Evolutionary conservation across 2,329 filamentous ascomycete species (phyloP).

Genomic region (Lanzia echinophila): DNA sequence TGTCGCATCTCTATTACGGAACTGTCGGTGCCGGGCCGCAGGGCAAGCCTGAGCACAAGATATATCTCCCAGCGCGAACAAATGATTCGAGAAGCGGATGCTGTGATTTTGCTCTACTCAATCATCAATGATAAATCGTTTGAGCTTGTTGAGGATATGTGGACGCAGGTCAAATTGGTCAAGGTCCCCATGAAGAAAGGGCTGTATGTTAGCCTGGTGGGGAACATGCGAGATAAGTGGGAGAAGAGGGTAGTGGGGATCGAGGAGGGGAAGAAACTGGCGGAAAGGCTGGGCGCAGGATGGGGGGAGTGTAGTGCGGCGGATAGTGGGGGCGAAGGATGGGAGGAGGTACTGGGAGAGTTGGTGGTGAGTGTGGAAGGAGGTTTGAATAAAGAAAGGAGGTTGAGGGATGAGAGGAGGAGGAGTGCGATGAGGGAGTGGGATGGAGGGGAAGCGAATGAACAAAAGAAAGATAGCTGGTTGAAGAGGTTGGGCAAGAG

Average conservation of each 20-base stretch:
- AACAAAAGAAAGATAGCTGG: neutral
- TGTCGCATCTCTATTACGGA: neutral
- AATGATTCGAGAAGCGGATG: neutral
- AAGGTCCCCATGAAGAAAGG: neutral
- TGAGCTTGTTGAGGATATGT: neutral
- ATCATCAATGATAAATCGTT: neutral
- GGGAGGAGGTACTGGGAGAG: neutral
- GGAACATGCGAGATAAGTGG: constrained; percentile 1
- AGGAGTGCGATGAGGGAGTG: neutral
- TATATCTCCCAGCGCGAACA: neutral
- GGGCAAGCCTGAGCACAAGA: neutral
- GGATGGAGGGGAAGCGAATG: neutral
- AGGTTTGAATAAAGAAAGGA: neutral
- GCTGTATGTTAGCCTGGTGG: neutral
- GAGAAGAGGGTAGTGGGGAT: constrained; percentile 1
- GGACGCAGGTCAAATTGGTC: neutral
- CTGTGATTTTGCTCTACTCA: constrained; percentile 1
- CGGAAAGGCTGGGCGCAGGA: neutral
- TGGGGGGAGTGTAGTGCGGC: constrained; percentile 1
- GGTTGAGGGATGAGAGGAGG: neutral
- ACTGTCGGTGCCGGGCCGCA: neutral
- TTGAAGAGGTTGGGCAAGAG: neutral
- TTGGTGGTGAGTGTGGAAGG: neutral
- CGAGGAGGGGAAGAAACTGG: neutral
- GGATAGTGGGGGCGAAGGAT: neutral